A percentile compares a stretch with the other conserved stretches of the same genome.
Conservation (phyloP, 352 stramenopile species). For the Globisporangium emineosum region DNA sequence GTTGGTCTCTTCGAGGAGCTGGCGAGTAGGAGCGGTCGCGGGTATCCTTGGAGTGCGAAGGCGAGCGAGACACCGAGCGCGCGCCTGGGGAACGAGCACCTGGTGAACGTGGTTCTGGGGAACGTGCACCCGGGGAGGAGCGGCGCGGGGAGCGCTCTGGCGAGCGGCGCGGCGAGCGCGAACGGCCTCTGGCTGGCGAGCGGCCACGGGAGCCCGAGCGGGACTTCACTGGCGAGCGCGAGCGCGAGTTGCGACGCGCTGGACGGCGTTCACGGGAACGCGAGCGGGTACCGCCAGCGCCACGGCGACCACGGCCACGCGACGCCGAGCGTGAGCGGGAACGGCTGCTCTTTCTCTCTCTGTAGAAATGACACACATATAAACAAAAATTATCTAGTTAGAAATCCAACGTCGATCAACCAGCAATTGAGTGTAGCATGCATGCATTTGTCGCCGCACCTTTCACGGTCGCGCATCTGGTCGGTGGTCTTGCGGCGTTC, state of each 20-base stretch:
- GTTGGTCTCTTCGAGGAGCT: conserved; percentile 31
- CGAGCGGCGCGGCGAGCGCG: conserved; percentile 23
- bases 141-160: conserved; percentile 27
- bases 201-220: conserved; percentile 38
- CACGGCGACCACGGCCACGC: conserved; percentile 22
- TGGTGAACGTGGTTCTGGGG: conserved; percentile 33
- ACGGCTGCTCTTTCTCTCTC: conserved; percentile 30
- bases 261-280: conserved; percentile 46
- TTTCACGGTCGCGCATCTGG: conserved; percentile 91
- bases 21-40: conserved; percentile 49
- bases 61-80: conserved; percentile 34
- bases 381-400: background rate
- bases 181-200: conserved; percentile 32
- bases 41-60: conserved; percentile 22
- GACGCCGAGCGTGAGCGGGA: conserved; percentile 33
- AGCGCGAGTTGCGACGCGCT: conserved; percentile 44
- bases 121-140: conserved; percentile 13
- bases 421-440: background rate
- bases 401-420: conserved; percentile 7
- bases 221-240: conserved; percentile 26
- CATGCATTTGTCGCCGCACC: conserved; percentile 23
- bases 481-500: conserved; percentile 94
- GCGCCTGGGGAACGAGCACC: conserved; percentile 23
- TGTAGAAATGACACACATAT: conserved; percentile 1
- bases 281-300: conserved; percentile 23